Conservation (phyloP, 495 filamentous ascomycete genomes). For the Sabuloglossum arenarium region DNA sequence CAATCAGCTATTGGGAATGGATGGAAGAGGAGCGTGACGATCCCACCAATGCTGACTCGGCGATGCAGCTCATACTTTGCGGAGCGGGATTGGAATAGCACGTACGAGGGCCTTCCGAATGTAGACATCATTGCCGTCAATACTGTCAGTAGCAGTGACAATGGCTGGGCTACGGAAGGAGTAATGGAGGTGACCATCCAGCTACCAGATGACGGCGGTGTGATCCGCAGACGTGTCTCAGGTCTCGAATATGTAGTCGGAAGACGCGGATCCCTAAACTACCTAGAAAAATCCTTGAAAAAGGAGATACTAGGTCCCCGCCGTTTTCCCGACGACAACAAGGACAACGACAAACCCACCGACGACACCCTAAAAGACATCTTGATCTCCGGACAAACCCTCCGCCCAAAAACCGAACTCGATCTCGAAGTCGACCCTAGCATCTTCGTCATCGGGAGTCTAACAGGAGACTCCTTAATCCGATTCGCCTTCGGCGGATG, state of each 20-base stretch:
- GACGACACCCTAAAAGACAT: neutral
- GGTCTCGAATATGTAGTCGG: constrained; percentile 40
- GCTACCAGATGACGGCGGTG: constrained; percentile 21
- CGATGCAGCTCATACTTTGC: neutral
- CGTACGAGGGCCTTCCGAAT: constrained; percentile 40
- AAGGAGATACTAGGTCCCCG: constrained; percentile 31
- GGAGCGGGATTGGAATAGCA: constrained; percentile 25
- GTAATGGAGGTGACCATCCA: constrained; percentile 26
- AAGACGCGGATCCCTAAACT: constrained; percentile 34
- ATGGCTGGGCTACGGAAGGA: too few relatives aligned
- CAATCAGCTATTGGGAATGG: constrained; percentile 3
- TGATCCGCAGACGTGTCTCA: constrained; percentile 23
- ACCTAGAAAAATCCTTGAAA: constrained; percentile 28
- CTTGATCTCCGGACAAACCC: constrained; percentile 31
- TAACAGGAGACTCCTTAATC: constrained; percentile 44
- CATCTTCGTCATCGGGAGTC: constrained; percentile 40
- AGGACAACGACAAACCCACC: neutral
- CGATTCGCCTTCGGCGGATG: constrained; percentile 43
- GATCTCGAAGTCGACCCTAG: constrained; percentile 32
- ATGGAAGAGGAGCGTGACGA: neutral
- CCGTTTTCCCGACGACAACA: constrained; percentile 11
- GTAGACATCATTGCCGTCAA: constrained; percentile 26
- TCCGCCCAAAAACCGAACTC: constrained; percentile 31
- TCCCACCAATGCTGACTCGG: neutral
- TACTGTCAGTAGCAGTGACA: constrained; percentile 4